phyloP scores from a whole-genome alignment of 352 stramenopile species.

The Phytophthora megakarya region DNA sequence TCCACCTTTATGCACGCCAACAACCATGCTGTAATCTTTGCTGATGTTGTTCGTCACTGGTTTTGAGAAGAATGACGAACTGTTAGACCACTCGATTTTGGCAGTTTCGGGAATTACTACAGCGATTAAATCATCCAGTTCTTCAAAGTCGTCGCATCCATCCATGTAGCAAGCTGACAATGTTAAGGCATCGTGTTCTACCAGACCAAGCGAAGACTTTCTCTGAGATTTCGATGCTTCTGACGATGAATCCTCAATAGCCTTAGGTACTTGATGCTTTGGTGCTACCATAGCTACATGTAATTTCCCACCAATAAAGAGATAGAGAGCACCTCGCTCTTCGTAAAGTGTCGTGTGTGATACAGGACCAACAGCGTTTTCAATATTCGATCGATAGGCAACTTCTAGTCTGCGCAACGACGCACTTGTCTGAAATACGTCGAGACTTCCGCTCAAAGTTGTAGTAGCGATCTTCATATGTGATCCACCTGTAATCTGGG shows the following conservation, averaged over 20 bases:
- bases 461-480: conserved; percentile 42
- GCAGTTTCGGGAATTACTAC: conserved; percentile 52
- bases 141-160: conserved; percentile 25
- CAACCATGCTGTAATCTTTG: conserved; percentile 68
- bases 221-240: conserved; percentile 1
- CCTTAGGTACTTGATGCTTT: neutral
- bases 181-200: conserved; percentile 3
- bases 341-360: conserved; percentile 49
- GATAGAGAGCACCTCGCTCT: conserved; percentile 43
- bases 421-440: conserved; percentile 41
- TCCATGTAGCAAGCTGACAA: conserved; percentile 38
- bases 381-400: conserved; percentile 34
- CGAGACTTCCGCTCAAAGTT: conserved; percentile 47
- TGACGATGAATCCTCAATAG: neutral
- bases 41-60: conserved; percentile 28
- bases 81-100: conserved; percentile 61
- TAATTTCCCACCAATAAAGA: conserved; percentile 40
- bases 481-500: neutral
- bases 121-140: conserved; percentile 39
- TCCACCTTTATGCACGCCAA: conserved; percentile 49
- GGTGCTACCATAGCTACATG: conserved; percentile 35
- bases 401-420: conserved; percentile 45
- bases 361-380: conserved; percentile 28
- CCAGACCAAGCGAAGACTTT: neutral
- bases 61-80: conserved; percentile 37